phyloP scores from a whole-genome alignment of 306 rosid species.

The Ormosia semicastrata region DNA sequence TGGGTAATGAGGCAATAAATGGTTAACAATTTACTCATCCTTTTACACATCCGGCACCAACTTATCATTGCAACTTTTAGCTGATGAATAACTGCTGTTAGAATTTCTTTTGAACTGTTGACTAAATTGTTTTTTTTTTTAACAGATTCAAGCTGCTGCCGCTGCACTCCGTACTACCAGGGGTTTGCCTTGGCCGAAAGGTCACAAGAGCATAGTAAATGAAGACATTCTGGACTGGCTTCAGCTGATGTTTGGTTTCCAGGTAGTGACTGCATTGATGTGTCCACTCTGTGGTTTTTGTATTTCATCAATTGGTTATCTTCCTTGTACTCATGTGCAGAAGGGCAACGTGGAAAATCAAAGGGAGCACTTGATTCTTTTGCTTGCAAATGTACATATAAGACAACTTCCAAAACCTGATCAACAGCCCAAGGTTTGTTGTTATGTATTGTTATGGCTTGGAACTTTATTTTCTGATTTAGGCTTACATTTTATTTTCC shows the following conservation, averaged over 20 bases:
- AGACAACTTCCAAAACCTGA: conserved; percentile 66
- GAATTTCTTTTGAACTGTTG: neutral
- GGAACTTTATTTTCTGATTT: conserved; percentile 14
- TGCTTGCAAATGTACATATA: conserved; percentile 90
- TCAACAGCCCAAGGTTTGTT: conserved; percentile 73
- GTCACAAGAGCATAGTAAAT: conserved; percentile 52
- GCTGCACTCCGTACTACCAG: conserved; percentile 78
- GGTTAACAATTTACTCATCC: conserved; percentile 1
- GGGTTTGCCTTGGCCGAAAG: conserved; percentile 89
- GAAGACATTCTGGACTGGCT: conserved; percentile 97
- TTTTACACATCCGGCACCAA: neutral
- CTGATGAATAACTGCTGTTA: conserved; percentile 10
- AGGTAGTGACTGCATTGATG: conserved; percentile 50
- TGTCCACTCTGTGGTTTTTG: conserved; percentile 19
- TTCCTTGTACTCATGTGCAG: conserved; percentile 51
- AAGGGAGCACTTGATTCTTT: conserved; percentile 95
- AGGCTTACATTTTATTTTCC: neutral
- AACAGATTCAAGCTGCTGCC: conserved; percentile 76
- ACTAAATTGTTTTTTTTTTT: conserved; percentile 1
- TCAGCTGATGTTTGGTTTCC: conserved; percentile 90
- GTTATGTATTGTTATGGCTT: conserved; percentile 14
- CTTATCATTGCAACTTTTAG: neutral
- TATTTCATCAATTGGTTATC: conserved; percentile 11
- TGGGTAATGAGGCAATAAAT: neutral
- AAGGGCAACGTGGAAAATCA: conserved; percentile 86